phyloP scores from a whole-genome alignment of 495 filamentous ascomycete species.

The Evansstolkia leycettana region DNA sequence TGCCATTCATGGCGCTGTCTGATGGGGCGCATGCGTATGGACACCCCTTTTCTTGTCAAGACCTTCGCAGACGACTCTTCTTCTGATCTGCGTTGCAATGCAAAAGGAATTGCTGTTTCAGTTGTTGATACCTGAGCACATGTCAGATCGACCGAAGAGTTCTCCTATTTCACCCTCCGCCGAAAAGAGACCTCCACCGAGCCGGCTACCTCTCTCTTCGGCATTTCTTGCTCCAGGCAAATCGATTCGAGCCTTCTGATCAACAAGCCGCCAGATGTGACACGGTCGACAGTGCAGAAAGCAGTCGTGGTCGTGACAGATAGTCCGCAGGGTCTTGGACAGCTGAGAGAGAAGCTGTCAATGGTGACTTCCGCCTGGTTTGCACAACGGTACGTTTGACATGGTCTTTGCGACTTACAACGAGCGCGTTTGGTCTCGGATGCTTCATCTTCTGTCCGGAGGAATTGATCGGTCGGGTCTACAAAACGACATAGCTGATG shows the following conservation, averaged over 20 bases:
- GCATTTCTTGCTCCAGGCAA: constrained; percentile 90
- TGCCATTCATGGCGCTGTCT: constrained; percentile 96
- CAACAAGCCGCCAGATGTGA: constrained; percentile 75
- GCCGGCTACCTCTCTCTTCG: constrained; percentile 80
- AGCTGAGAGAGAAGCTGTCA: constrained; percentile 69
- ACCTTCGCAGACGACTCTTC: neutral
- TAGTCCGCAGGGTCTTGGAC: constrained; percentile 67
- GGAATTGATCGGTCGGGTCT: no score
- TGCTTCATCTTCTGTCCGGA: no score
- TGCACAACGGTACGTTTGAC: constrained; percentile 65
- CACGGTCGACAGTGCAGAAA: constrained; percentile 92
- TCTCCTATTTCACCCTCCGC: constrained; percentile 94
- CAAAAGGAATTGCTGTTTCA: no score
- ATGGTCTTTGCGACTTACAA: neutral
- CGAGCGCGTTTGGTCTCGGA: no score
- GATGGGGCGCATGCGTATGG: constrained; percentile 89
- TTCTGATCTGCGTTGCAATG: neutral
- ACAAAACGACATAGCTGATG: neutral
- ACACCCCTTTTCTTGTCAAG: constrained; percentile 1
- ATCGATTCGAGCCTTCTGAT: constrained; percentile 68
- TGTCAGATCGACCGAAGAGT: constrained; percentile 73
- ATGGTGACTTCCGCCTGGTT: constrained; percentile 96
- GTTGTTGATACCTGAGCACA: neutral
- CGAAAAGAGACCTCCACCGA: constrained; percentile 43
- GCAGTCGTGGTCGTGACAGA: constrained; percentile 96